Base-by-base conservation (phyloP, 2,329 filamentous ascomycete genomes). In the Cordyceps javanica region DNA sequence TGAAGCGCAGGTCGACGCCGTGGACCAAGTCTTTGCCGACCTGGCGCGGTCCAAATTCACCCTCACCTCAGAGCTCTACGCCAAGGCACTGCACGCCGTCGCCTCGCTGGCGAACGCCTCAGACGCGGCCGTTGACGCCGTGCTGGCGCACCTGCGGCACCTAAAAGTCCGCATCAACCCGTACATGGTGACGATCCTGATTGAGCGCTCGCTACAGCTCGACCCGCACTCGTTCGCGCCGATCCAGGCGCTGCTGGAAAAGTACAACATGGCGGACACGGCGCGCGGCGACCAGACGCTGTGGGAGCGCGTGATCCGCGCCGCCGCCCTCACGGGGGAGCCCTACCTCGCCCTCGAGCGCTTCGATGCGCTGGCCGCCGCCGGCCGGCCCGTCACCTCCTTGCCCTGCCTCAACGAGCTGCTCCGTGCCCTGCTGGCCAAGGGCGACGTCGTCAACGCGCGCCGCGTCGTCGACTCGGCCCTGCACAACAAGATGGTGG, bases 121-220 rank as follows among this genome's bases (percentile, higher is more conserved):
- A 25, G 73, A 73, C 42, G 68, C 71, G 2, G 82, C 83, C 57
- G 79, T 89, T 14, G 77, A 80, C 45, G 77, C 77, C 2, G 77
- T 93, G 8, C 76, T 91, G 44, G 70, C 75, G 1, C 82, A 87
- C 68, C 88, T 94, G 79, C 72, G 73, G 52, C 63, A 66, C 6
- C 72, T 76, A 25, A 78, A 79, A 21, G 65, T 87, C 44, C 68
- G 77, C 49, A 77, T 83, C 2, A 82, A 81, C 4, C 71, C 82
- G 1, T 81, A 90, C 63, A 88, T 91, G 65, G 89, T 89, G 73
- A 92, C 89, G 25, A 88, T 87, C 65, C 79, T 94, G 21, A 75
- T 89, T 46, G 81, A 86, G 46, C 78, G 88, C 67, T 87, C 86
- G 67, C 87, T 92, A 67, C 65, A 75, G 9, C 78, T 77, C 52